Evolutionary conservation across 768 basidiomycete genomes (phyloP).

Genomic region (Hygrocybe punicea): DNA sequence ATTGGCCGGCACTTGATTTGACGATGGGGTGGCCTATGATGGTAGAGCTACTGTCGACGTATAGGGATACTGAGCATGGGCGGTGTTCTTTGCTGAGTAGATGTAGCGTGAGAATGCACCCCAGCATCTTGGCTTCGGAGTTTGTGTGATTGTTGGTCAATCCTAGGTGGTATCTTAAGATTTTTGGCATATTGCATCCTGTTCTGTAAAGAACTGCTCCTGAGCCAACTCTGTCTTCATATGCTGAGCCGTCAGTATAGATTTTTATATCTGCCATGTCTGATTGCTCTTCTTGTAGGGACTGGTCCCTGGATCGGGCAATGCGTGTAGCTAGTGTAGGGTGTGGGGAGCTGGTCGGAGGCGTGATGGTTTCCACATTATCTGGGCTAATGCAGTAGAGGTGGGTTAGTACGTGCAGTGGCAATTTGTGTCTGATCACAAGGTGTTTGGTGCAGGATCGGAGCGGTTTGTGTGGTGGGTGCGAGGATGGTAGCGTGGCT

Average conservation of each 20-base stretch:
- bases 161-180: constrained; percentile 12
- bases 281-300: constrained; percentile 5
- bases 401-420: constrained; percentile 21
- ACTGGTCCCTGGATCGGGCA: neutral
- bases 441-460: neutral
- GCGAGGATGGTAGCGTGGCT: constrained; percentile 14
- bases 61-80: too few species aligned
- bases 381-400: neutral
- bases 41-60: too few species aligned
- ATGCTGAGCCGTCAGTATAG: constrained; percentile 21
- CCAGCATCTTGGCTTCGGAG: constrained; percentile 17
- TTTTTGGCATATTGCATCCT: neutral
- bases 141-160: constrained; percentile 7
- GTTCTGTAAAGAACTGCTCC: constrained; percentile 18
- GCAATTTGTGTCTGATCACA: constrained; percentile 14
- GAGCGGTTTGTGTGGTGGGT: constrained; percentile 14
- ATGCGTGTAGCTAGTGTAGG: neutral
- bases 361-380: constrained; percentile 15
- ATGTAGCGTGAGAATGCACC: constrained; percentile 12
- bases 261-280: constrained; percentile 10
- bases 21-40: too few species aligned
- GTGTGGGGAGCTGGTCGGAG: neutral
- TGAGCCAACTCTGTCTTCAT: constrained; percentile 17
- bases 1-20: too few species aligned
- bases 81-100: too few species aligned